Evolutionary conservation across 306 rosid species (phyloP).

Genomic region (Pyrus pyrifolia): DNA sequence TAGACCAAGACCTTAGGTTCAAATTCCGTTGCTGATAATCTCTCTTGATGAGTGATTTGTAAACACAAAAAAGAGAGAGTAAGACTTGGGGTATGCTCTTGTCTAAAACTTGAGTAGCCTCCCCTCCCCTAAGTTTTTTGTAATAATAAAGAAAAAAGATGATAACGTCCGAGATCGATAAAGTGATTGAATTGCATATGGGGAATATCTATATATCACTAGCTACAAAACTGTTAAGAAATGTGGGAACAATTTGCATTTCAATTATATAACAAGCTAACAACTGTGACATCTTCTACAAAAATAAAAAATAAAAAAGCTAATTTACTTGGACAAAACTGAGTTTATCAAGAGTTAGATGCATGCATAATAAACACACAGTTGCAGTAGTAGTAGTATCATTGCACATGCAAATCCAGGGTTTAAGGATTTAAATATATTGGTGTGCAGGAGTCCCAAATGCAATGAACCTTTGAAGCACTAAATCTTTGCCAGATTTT

Average conservation of each 20-base stretch:
- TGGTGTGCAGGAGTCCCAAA: not conserved
- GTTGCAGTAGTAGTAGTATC: not conserved
- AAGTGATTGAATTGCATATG: not conserved
- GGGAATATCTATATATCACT: not conserved
- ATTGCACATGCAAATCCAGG: not conserved
- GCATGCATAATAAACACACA: not conserved
- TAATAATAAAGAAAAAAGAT: no score
- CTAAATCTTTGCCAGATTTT: not conserved
- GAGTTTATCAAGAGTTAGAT: not conserved
- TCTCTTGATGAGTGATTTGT: no score
- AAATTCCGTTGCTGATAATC: accelerated
- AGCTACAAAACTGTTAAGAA: not conserved
- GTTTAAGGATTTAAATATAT: not conserved
- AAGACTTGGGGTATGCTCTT: no score
- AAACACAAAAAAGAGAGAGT: no score
- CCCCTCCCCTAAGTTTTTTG: no score
- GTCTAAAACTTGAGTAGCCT: no score
- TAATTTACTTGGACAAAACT: not conserved
- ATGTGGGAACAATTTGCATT: not conserved
- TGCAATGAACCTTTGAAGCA: not conserved
- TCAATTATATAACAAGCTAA: not conserved
- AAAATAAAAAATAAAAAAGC: no score
- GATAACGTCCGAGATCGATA: not conserved
- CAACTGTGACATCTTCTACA: not conserved
- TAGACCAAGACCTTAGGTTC: no score